phyloP scores from a whole-genome alignment of 345 rosid genomes.

The Heritiera fomes region DNA sequence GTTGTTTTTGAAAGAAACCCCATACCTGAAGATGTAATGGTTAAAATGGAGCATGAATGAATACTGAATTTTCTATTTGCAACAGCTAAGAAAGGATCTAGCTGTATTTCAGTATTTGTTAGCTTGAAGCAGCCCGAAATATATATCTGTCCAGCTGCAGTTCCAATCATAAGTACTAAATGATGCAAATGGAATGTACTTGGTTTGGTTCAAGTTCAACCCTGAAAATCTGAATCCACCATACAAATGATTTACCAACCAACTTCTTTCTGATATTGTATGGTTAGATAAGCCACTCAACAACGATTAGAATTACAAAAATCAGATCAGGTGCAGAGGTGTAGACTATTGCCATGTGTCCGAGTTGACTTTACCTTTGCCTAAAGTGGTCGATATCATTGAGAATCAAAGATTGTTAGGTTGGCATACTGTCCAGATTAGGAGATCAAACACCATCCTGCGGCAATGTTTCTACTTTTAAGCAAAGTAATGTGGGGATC shows the following conservation, averaged over 20 bases:
- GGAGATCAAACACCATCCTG: slow-evolving; percentile 2
- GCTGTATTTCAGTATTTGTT: background rate
- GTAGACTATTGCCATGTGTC: slow-evolving; percentile 27
- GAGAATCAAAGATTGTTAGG: slow-evolving; percentile 22
- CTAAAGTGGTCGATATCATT: slow-evolving; percentile 8
- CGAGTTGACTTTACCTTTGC: slow-evolving; percentile 12
- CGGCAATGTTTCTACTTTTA: background rate
- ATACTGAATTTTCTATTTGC: background rate
- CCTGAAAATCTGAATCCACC: slow-evolving; percentile 29
- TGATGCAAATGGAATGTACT: slow-evolving; percentile 24
- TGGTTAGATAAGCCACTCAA: background rate
- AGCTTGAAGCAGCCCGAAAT: slow-evolving; percentile 10
- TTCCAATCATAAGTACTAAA: slow-evolving; percentile 28
- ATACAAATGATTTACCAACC: slow-evolving; percentile 31
- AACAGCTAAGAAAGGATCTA: slow-evolving; percentile 17
- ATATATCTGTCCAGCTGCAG: background rate
- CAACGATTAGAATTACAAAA: slow-evolving; percentile 25
- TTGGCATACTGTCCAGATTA: background rate
- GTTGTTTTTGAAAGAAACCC: slow-evolving; percentile 41
- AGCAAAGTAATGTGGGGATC: slow-evolving; percentile 2
- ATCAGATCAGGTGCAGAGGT: slow-evolving; percentile 21
- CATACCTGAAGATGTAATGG: slow-evolving; percentile 28
- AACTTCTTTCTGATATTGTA: background rate
- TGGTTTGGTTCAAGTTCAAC: slow-evolving; percentile 17
- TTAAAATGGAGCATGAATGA: background rate